These are phyloP conservation scores for Yamadazyma kitorensis DNA, from an alignment of 805 yeast species.

Conservation along the genomic window DNA sequence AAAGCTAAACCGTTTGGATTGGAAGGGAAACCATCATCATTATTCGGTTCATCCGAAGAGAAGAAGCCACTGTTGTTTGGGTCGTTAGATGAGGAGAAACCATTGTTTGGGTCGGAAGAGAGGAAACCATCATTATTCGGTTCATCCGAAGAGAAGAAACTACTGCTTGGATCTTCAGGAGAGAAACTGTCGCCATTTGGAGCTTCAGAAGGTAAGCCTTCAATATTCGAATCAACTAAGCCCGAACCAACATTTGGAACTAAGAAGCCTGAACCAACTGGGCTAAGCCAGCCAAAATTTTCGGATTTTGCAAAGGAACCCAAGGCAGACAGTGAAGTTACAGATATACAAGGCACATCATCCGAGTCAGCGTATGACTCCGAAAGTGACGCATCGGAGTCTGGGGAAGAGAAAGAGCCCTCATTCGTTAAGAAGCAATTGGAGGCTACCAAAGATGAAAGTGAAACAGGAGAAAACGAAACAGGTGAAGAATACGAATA, in stretches of 20 bases:
- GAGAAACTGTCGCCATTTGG: slow-evolving; percentile 3
- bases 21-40: slow-evolving; percentile 1
- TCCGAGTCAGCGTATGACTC: no score
- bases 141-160: neutral
- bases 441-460: slow-evolving; percentile 2
- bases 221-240: no score
- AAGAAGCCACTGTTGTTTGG: neutral
- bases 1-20: no score
- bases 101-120: slow-evolving; percentile 1
- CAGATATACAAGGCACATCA: no score
- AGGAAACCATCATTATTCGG: slow-evolving; percentile 1
- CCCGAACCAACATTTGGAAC: no score
- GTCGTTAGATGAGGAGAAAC: neutral
- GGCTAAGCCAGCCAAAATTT: no score
- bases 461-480: slow-evolving; percentile 1
- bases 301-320: no score
- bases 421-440: no score
- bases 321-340: no score
- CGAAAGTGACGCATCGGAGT: no score
- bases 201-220: neutral
- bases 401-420: no score
- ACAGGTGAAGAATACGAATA: slow-evolving; percentile 1
- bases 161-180: neutral
- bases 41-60: neutral
- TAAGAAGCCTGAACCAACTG: no score